Percentiles rank a stretch among this genome's conserved stretches.
Evolutionary conservation across 768 basidiomycete species (phyloP).

Genomic region (Phanerodontia chrysosporium): DNA sequence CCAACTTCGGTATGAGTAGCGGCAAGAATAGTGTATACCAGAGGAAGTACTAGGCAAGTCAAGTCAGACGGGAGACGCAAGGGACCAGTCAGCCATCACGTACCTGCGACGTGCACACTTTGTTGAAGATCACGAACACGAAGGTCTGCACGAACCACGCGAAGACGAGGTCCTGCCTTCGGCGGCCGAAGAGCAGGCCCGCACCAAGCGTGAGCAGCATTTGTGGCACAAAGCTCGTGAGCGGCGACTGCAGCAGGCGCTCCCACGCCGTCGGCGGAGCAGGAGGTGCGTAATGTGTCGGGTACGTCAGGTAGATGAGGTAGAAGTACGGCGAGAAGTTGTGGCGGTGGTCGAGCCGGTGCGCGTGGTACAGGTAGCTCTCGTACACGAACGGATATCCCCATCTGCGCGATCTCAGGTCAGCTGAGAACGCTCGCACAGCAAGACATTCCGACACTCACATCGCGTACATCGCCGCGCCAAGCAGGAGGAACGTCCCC

Average conservation of each 20-base stretch:
- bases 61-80: no score
- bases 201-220: slow-evolving; percentile 65
- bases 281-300: slow-evolving; percentile 26
- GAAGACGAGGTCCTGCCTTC: slow-evolving; percentile 60
- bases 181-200: slow-evolving; percentile 68
- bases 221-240: slow-evolving; percentile 83
- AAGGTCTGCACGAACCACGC: slow-evolving; percentile 91
- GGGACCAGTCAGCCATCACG: no score
- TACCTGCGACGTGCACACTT: slow-evolving; percentile 97
- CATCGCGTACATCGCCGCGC: slow-evolving; percentile 68
- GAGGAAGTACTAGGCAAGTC: slow-evolving; percentile 74
- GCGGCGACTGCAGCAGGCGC: slow-evolving; percentile 58
- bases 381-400: slow-evolving; percentile 89
- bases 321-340: slow-evolving; percentile 99
- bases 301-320: slow-evolving; percentile 85
- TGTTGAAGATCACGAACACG: slow-evolving; percentile 93
- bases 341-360: slow-evolving; percentile 92
- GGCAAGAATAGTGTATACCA: slow-evolving; percentile 94
- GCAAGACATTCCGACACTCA: slow-evolving; percentile 33
- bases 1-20: slow-evolving; percentile 65
- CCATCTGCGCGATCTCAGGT: slow-evolving; percentile 56
- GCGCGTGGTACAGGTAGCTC: slow-evolving; percentile 89
- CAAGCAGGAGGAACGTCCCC: slow-evolving; percentile 60
- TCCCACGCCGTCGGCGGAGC: slow-evolving; percentile 32
- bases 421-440: slow-evolving; percentile 1